These are phyloP conservation scores for Halenospora varia DNA, from an alignment of 495 filamentous ascomycete genomes.

Conservation along the genomic window DNA sequence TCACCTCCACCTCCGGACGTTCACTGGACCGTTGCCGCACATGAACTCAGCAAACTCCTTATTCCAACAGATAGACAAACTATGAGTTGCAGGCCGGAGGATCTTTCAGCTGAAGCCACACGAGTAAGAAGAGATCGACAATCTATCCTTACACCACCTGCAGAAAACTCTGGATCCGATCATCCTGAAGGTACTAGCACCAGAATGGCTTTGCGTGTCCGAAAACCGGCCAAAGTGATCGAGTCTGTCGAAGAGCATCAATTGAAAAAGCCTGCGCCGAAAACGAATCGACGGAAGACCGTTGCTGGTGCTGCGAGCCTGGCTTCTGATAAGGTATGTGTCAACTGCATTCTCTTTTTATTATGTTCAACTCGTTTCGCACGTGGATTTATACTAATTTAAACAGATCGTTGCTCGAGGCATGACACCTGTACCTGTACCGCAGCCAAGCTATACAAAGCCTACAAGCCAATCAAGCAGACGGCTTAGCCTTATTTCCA, in stretches of 20 bases:
- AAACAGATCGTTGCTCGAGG: conserved; percentile 17
- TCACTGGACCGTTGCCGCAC: conserved; percentile 74
- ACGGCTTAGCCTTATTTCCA: conserved; percentile 39
- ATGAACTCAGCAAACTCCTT: conserved; percentile 77
- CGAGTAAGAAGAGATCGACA: conserved; percentile 60
- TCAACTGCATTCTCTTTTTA: not conserved
- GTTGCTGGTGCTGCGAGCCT: conserved; percentile 52
- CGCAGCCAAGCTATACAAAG: conserved; percentile 27
- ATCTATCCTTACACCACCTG: conserved; percentile 34
- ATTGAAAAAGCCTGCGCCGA: conserved; percentile 42
- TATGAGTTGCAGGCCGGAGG: conserved; percentile 67
- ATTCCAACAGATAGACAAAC: conserved; percentile 71
- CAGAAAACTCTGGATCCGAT: conserved; percentile 24
- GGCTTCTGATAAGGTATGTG: conserved; percentile 40
- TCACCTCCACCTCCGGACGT: conserved; percentile 68
- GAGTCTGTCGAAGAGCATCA: conserved; percentile 50
- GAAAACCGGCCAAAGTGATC: conserved; percentile 50
- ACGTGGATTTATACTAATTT: not conserved
- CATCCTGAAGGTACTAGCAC: conserved; percentile 38
- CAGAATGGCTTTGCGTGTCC: conserved; percentile 68
- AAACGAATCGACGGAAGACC: conserved; percentile 59
- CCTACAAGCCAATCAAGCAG: conserved; percentile 27
- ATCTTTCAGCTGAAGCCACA: conserved; percentile 64
- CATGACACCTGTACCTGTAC: conserved; percentile 31
- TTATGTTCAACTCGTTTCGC: conserved; percentile 2